phyloP scores from a whole-genome alignment of 768 basidiomycete genomes.

The Lactifluus echinatus region DNA sequence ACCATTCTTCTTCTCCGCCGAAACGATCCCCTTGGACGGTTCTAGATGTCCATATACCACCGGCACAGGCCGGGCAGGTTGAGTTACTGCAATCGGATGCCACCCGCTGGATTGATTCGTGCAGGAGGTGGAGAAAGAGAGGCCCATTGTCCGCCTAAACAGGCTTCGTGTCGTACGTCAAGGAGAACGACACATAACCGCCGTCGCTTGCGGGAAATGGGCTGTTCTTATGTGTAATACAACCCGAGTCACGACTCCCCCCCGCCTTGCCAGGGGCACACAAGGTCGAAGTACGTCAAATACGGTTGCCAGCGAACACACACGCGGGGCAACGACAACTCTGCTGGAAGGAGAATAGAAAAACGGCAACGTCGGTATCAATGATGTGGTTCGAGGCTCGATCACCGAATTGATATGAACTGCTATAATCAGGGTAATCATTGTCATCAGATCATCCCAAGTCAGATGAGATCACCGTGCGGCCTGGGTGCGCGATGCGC shows the following conservation, averaged over 20 bases:
- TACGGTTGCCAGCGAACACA: not conserved
- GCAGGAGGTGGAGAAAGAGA: not conserved
- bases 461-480: not conserved
- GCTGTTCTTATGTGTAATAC: slow-evolving; percentile 4
- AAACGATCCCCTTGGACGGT: not conserved
- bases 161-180: not conserved
- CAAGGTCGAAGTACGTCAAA: not conserved
- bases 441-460: not conserved
- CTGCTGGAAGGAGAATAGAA: not conserved
- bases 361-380: not conserved
- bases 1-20: not conserved
- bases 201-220: not conserved
- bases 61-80: not conserved
- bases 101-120: not conserved
- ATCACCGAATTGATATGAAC: too few relatives aligned
- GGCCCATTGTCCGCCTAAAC: not conserved
- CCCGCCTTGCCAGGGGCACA: not conserved
- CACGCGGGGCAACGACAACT: not conserved
- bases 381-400: too few relatives aligned
- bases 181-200: not conserved
- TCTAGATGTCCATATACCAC: not conserved
- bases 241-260: not conserved
- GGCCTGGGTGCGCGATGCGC: too few relatives aligned
- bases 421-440: too few relatives aligned
- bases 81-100: not conserved